A percentile compares a stretch with the other conserved stretches of the same genome.
Evolutionary conservation across 2,329 filamentous ascomycete genomes (phyloP).

Genomic region (Colletotrichum tanaceti): DNA sequence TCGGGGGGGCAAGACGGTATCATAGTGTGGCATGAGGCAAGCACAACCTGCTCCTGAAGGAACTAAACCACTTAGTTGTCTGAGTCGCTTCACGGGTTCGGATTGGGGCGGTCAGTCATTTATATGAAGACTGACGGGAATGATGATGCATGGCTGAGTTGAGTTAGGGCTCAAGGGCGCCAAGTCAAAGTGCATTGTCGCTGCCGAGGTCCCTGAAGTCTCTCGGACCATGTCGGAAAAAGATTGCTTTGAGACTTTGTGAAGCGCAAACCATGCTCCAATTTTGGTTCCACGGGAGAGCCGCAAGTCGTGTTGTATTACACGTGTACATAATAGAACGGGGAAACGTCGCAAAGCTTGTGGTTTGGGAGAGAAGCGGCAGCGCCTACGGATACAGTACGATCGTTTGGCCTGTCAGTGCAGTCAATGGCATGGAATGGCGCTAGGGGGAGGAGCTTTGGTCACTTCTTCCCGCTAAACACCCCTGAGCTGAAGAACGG

Average conservation of each 20-base stretch:
- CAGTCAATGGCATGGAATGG: slow-evolving; percentile 6
- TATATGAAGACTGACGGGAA: background rate
- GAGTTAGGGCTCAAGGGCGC: background rate
- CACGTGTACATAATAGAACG: no score
- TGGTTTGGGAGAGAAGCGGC: background rate
- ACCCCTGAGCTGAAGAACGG: background rate
- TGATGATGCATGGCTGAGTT: background rate
- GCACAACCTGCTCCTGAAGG: background rate
- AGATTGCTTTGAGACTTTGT: slow-evolving; percentile 31
- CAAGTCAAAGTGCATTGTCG: background rate
- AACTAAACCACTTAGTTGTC: background rate
- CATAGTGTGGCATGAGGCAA: slow-evolving; percentile 1
- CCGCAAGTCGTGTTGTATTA: background rate
- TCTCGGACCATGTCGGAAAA: background rate
- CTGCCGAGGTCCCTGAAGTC: slow-evolving; percentile 16
- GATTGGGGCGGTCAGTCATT: background rate
- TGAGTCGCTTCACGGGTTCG: background rate
- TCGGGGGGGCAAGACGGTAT: background rate
- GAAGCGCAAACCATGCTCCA: background rate
- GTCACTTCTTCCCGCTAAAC: slow-evolving; percentile 3
- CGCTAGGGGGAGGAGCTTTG: slow-evolving; percentile 1
- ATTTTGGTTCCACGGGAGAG: background rate
- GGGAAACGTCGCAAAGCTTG: background rate
- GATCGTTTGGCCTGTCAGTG: background rate
- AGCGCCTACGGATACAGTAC: no score